These are phyloP conservation scores for Hypoxylon lenormandii DNA, from an alignment of 495 filamentous ascomycete species.

Conservation along the genomic window DNA sequence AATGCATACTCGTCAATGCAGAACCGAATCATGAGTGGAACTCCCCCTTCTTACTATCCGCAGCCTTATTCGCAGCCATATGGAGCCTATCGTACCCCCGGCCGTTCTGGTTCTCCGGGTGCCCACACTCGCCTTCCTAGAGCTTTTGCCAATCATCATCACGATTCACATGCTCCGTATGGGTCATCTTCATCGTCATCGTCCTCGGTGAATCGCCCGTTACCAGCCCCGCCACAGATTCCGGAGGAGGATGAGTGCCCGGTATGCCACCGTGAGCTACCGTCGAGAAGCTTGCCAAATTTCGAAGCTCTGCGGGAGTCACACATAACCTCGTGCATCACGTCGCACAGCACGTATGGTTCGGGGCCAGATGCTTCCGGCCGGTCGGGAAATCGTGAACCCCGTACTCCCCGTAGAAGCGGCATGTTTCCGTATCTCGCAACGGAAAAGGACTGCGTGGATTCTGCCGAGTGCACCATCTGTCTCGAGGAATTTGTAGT, in stretches of 20 bases:
- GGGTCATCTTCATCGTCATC: slow-evolving; percentile 36
- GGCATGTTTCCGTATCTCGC: slow-evolving; percentile 75
- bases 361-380: slow-evolving; percentile 25
- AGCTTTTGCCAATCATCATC: slow-evolving; percentile 46
- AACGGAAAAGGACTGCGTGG: slow-evolving; percentile 90
- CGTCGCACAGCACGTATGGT: slow-evolving; percentile 58
- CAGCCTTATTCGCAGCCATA: slow-evolving; percentile 26
- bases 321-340: slow-evolving; percentile 84
- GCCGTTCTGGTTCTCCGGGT: not conserved
- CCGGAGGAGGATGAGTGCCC: slow-evolving; percentile 91
- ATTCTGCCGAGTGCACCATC: slow-evolving; percentile 87
- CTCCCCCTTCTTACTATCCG: slow-evolving; percentile 55
- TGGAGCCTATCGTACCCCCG: slow-evolving; percentile 24
- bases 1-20: slow-evolving; percentile 41
- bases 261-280: slow-evolving; percentile 82
- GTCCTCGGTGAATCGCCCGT: slow-evolving; percentile 45
- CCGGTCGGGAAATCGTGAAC: slow-evolving; percentile 27
- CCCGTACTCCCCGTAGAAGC: slow-evolving; percentile 54
- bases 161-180: slow-evolving; percentile 33
- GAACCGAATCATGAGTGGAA: slow-evolving; percentile 53
- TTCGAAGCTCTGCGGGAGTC: slow-evolving; percentile 74
- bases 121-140: slow-evolving; percentile 36
- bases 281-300: slow-evolving; percentile 69
- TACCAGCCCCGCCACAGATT: slow-evolving; percentile 56
- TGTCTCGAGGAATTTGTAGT: slow-evolving; percentile 96